Base-by-base conservation (phyloP, 768 basidiomycete species). In the Lepiota brunneoincarnata region DNA sequence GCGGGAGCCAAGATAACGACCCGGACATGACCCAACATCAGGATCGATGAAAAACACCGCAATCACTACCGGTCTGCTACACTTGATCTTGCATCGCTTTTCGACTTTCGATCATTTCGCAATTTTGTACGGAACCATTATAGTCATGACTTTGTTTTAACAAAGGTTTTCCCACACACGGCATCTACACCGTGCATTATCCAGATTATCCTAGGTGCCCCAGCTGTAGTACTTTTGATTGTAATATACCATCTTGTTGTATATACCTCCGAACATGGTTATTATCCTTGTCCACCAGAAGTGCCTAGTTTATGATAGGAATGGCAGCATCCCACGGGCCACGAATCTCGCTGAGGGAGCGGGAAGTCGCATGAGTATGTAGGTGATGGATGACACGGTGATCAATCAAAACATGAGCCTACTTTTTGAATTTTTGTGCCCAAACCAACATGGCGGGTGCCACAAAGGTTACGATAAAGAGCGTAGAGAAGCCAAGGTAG, bases 381-480 rank as follows among this genome's bases (percentile, higher is more conserved):
- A 37, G 55, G 58, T 51, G 57, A 50, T 54, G n/a, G n/a, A n/a
- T n/a, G n/a, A n/a, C 48, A 48, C 20, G 51, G 47, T 45, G 38
- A 55, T 55, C 53, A 60, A 55, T 55, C 53, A 60, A 60, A 49
- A 49, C 23, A 45, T 50, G 35, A 35, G 76, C 86, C 36, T 63
- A 84, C 90, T 94, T 93, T 75, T 94, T 94, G 73, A 83, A 91
- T 67, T 79, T 78, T 70, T 93, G 90, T 3, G 90, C 91, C 89
- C 91, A 92, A 52, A 93, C 77, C 40, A 92, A 71, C 38, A 88
- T 72, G 18, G 72, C 86, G 11, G 92, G 91, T 9, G 87, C 89
- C 40, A 85, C 64, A 64, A 93, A 85, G 9, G 84, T 86, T 18
- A 88, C 77, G 51, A 81, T 80, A 34, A 75, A 58, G 37, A 87